Evolutionary conservation across 306 rosid species (phyloP).

Genomic region (Dicorynia guianensis): DNA sequence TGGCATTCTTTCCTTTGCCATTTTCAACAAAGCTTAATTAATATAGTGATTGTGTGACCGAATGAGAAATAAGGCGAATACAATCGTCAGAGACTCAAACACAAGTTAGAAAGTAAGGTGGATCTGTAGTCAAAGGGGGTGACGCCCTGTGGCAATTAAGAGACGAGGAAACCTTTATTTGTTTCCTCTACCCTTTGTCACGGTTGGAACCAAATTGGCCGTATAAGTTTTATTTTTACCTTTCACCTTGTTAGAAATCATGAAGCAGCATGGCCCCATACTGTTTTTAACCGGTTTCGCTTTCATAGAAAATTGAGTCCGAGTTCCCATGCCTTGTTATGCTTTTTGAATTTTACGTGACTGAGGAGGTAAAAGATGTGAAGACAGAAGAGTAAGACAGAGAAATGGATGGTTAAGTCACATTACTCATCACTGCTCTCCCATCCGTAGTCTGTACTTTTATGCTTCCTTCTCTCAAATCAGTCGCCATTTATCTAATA

Average conservation of each 20-base stretch:
- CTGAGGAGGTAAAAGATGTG: slow-evolving; percentile 75
- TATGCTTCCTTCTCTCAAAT: slow-evolving; percentile 60
- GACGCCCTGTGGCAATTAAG: neutral
- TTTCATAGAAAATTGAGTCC: slow-evolving; percentile 44
- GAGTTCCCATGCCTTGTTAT: slow-evolving; percentile 53
- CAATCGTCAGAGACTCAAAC: too few relatives aligned
- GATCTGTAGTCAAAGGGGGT: neutral
- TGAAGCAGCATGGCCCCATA: slow-evolving; percentile 36
- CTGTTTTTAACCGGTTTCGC: slow-evolving; percentile 28
- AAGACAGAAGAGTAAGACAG: slow-evolving; percentile 47
- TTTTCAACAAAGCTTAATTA: too few relatives aligned
- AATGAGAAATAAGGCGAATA: too few relatives aligned
- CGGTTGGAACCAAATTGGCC: slow-evolving; percentile 4
- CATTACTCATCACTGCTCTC: slow-evolving; percentile 55
- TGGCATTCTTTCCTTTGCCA: too few relatives aligned
- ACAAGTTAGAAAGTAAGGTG: neutral
- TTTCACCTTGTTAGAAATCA: slow-evolving; percentile 21
- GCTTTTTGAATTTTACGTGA: slow-evolving; percentile 65
- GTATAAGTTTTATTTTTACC: neutral
- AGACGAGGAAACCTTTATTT: too few relatives aligned
- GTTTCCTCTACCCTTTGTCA: neutral
- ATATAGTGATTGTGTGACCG: too few relatives aligned
- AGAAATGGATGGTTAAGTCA: slow-evolving; percentile 64
- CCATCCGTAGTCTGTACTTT: slow-evolving; percentile 43
- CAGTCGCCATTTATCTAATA: slow-evolving; percentile 52